Conservation (phyloP, 148 eudicot genomes). For the Hydrangea macrophylla region DNA sequence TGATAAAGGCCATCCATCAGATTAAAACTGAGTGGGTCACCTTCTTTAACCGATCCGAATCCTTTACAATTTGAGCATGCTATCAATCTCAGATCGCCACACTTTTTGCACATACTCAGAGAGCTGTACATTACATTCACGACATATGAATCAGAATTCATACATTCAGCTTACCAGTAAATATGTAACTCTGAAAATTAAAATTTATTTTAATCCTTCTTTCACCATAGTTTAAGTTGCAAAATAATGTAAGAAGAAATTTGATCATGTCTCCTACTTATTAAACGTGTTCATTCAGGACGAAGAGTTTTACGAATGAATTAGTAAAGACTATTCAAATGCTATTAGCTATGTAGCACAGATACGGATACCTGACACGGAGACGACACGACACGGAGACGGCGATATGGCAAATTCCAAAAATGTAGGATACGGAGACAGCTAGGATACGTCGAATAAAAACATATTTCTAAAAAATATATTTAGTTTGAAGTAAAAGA, state of each 20-base stretch:
- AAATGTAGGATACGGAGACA: too few relatives aligned
- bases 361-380: too few relatives aligned
- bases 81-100: slow-evolving; percentile 70
- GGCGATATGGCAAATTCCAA: too few relatives aligned
- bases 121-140: slow-evolving; percentile 41
- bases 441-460: too few relatives aligned
- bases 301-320: too few relatives aligned
- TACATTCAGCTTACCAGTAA: neutral
- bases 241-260: neutral
- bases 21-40: slow-evolving; percentile 40
- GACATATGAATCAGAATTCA: neutral
- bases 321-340: too few relatives aligned
- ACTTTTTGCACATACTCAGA: slow-evolving; percentile 71
- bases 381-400: too few relatives aligned
- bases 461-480: too few relatives aligned
- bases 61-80: slow-evolving; percentile 72
- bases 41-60: slow-evolving; percentile 42
- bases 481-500: too few relatives aligned
- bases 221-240: neutral
- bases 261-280: too few relatives aligned
- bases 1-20: slow-evolving; percentile 25
- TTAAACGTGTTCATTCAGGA: too few relatives aligned
- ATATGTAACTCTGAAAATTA: too few relatives aligned
- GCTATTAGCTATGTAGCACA: neutral
- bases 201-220: neutral